Conservation (phyloP, 2,329 filamentous ascomycete species). For the Achaetomium macrosporum region DNA sequence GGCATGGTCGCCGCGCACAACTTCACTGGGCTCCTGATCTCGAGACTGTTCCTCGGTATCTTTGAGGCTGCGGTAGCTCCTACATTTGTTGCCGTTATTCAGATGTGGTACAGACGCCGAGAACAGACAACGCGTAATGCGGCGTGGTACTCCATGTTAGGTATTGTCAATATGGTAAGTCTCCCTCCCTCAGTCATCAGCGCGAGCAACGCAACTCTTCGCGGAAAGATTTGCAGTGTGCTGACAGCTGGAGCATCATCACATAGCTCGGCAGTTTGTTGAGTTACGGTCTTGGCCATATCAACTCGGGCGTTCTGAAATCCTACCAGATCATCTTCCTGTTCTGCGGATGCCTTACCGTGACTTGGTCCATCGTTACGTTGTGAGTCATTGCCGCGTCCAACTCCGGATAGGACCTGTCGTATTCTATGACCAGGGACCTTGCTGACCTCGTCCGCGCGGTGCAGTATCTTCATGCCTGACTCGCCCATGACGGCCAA, state of each 20-base stretch:
- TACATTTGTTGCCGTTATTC: not conserved
- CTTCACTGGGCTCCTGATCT: not conserved
- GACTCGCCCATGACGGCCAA: slow-evolving; percentile 4
- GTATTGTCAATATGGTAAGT: slow-evolving; percentile 1
- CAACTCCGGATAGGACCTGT: too few species aligned
- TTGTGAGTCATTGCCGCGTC: not conserved
- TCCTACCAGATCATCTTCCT: slow-evolving; percentile 3
- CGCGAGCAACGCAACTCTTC: not conserved
- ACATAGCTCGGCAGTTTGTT: not conserved
- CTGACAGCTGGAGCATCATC: not conserved
- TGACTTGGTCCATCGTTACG: slow-evolving; percentile 1
- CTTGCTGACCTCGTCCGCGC: too few species aligned
- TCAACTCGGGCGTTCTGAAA: not conserved
- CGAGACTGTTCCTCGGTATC: not conserved
- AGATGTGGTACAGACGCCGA: slow-evolving; percentile 4
- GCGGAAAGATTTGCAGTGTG: not conserved
- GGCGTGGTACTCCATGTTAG: slow-evolving; percentile 3
- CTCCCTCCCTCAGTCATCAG: not conserved
- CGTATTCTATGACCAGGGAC: too few species aligned
- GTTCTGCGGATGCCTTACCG: not conserved
- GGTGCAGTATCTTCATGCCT: not conserved
- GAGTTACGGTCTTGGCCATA: not conserved
- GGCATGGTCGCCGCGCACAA: not conserved
- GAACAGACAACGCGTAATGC: slow-evolving; percentile 3
- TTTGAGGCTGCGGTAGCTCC: not conserved